Evolutionary conservation across 2,329 filamentous ascomycete genomes (phyloP).

Genomic region (Penicillium occitanis): DNA sequence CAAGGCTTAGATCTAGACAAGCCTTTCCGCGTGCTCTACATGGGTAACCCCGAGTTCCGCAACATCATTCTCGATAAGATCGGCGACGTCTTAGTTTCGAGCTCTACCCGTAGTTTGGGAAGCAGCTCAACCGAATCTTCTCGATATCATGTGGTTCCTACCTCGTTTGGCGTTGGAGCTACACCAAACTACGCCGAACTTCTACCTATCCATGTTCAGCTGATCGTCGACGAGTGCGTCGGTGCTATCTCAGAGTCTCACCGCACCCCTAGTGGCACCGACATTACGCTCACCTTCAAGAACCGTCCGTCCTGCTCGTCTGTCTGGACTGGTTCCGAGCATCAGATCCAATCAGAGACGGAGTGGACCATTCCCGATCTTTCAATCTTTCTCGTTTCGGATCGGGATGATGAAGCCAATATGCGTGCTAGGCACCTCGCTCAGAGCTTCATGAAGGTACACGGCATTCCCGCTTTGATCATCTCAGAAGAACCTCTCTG

Average conservation of each 20-base stretch:
- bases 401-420: slow-evolving; percentile 31
- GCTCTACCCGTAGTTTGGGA: slow-evolving; percentile 34
- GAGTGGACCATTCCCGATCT: slow-evolving; percentile 49
- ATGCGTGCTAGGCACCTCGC: slow-evolving; percentile 36
- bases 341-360: slow-evolving; percentile 38
- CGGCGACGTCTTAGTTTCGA: slow-evolving; percentile 48
- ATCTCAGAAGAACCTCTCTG: slow-evolving; percentile 47
- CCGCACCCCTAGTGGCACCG: slow-evolving; percentile 28
- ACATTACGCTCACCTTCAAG: slow-evolving; percentile 42
- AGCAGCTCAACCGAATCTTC: slow-evolving; percentile 43
- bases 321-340: slow-evolving; percentile 38
- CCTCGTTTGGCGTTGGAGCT: slow-evolving; percentile 47
- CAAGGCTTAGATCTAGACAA: slow-evolving; percentile 41
- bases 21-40: slow-evolving; percentile 47
- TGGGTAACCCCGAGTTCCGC: slow-evolving; percentile 41
- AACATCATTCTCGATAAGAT: slow-evolving; percentile 49
- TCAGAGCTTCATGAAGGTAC: slow-evolving; percentile 44
- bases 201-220: slow-evolving; percentile 48
- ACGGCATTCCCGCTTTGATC: slow-evolving; percentile 45
- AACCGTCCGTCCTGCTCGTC: slow-evolving; percentile 41
- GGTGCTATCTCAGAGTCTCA: slow-evolving; percentile 32
- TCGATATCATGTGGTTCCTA: slow-evolving; percentile 50
- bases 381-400: slow-evolving; percentile 47
- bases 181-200: slow-evolving; percentile 50
- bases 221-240: slow-evolving; percentile 50